Conservation (phyloP, 495 filamentous ascomycete genomes). For the Talaromyces wortmannii region DNA sequence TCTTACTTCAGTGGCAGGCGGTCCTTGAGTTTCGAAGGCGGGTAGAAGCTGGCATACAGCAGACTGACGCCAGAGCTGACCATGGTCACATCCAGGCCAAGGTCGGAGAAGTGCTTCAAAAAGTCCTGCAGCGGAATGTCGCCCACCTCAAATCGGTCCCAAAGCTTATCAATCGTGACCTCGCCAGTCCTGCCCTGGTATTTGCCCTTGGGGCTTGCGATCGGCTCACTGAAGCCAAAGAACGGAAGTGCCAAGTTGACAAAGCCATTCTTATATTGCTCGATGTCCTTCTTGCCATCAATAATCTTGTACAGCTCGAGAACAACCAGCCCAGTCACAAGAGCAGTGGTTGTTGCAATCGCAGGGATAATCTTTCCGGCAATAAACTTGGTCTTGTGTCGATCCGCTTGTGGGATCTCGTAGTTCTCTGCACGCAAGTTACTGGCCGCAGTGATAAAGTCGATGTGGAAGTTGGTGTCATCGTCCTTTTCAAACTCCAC, state of each 20-base stretch:
- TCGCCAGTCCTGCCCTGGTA: conserved; percentile 70
- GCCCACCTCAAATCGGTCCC: conserved; percentile 93
- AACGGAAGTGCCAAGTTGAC: conserved; percentile 95
- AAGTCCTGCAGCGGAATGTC: conserved; percentile 82
- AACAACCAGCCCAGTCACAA: conserved; percentile 89
- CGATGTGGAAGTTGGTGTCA: conserved; percentile 96
- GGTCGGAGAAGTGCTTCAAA: conserved; percentile 67
- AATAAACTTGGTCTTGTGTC: conserved; percentile 98
- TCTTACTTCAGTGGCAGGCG: conserved; percentile 58
- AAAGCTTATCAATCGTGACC: conserved; percentile 87
- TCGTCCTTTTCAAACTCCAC: conserved; percentile 99
- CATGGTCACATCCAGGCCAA: conserved; percentile 83
- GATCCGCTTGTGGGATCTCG: conserved; percentile 83
- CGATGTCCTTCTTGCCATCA: conserved; percentile 88
- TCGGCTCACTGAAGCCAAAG: conserved; percentile 96
- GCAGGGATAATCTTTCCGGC: conserved; percentile 99
- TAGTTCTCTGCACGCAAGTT: conserved; percentile 98
- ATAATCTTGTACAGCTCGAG: conserved; percentile 95
- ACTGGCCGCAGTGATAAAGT: conserved; percentile 96
- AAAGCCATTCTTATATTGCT: conserved; percentile 99
- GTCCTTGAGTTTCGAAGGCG: conserved; percentile 82
- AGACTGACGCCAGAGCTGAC: conserved; percentile 92
- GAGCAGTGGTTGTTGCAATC: conserved; percentile 93
- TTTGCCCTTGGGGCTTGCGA: conserved; percentile 83
- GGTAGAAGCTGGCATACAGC: conserved; percentile 94